Evolutionary conservation across 495 filamentous ascomycete species (phyloP).

Genomic region (Usnea hakonensis): DNA sequence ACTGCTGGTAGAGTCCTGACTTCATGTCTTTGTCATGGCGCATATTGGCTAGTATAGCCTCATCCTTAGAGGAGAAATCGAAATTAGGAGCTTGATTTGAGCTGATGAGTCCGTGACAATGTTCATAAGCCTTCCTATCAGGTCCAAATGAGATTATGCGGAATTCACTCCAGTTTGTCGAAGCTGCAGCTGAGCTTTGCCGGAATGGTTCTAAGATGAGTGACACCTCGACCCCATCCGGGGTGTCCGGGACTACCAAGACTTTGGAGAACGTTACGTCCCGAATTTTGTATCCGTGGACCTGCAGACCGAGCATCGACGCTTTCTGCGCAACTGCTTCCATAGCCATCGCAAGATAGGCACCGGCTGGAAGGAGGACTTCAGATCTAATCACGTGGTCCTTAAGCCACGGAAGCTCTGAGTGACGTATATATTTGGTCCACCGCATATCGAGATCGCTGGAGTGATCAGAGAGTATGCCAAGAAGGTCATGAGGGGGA

Average conservation of each 20-base stretch:
- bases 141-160: constrained; percentile 29
- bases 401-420: constrained; percentile 26
- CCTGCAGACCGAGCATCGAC: background rate
- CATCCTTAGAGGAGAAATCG: background rate
- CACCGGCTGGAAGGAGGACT: constrained; percentile 22
- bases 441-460: constrained; percentile 30
- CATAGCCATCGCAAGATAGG: constrained; percentile 27
- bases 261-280: constrained; percentile 30
- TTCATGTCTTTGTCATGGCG: background rate
- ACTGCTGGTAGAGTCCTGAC: background rate
- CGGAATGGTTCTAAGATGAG: constrained; percentile 25
- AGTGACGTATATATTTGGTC: constrained; percentile 27
- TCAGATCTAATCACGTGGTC: constrained; percentile 24
- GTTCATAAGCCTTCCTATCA: constrained; percentile 29
- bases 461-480: constrained; percentile 24
- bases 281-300: constrained; percentile 19
- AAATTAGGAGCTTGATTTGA: constrained; percentile 12
- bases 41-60: background rate
- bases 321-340: constrained; percentile 25
- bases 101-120: constrained; percentile 19
- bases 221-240: constrained; percentile 30
- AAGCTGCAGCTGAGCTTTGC: constrained; percentile 9
- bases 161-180: constrained; percentile 26
- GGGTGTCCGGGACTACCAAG: constrained; percentile 32
- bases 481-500: constrained; percentile 31